Evolutionary conservation across 2,329 filamentous ascomycete species (phyloP).

Genomic region (Curvularia sp.): DNA sequence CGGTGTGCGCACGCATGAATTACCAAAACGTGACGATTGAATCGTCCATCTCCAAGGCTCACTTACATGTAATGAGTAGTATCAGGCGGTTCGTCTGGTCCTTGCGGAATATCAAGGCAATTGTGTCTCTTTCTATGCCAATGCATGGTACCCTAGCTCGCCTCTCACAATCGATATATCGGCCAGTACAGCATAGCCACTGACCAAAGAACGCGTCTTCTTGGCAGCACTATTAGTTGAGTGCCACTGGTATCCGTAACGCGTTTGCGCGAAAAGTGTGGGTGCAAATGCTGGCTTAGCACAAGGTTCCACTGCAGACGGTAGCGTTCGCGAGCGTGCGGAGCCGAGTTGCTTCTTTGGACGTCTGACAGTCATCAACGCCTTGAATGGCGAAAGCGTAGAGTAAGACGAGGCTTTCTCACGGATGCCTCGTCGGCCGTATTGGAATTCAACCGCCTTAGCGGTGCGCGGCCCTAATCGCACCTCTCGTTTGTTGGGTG

Average conservation of each 20-base stretch:
- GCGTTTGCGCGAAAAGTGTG: neutral
- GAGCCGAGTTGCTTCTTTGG: slow-evolving; percentile 14
- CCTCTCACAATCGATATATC: slow-evolving; percentile 10
- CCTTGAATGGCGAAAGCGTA: neutral
- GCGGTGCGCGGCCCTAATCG: slow-evolving; percentile 6
- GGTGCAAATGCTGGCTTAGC: slow-evolving; percentile 3
- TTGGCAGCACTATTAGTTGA: neutral
- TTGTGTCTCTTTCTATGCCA: slow-evolving; percentile 3
- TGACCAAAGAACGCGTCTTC: slow-evolving; percentile 9
- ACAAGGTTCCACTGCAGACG: neutral
- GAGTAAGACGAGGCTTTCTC: slow-evolving; percentile 9
- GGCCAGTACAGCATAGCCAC: slow-evolving; percentile 11
- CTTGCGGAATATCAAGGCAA: neutral
- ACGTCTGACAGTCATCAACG: slow-evolving; percentile 9
- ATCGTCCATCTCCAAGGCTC: slow-evolving; percentile 2
- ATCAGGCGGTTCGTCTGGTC: slow-evolving; percentile 1
- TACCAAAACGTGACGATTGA: slow-evolving; percentile 1
- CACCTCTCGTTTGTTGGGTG: slow-evolving; percentile 4
- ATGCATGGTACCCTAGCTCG: slow-evolving; percentile 8
- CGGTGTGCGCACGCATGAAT: neutral
- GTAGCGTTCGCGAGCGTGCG: slow-evolving; percentile 6
- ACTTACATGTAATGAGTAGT: neutral
- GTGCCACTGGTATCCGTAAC: neutral
- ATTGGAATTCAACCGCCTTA: slow-evolving; percentile 8
- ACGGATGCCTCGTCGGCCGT: neutral